Evolutionary conservation across 306 rosid species (phyloP).

Genomic region (Cucumis cinereus): DNA sequence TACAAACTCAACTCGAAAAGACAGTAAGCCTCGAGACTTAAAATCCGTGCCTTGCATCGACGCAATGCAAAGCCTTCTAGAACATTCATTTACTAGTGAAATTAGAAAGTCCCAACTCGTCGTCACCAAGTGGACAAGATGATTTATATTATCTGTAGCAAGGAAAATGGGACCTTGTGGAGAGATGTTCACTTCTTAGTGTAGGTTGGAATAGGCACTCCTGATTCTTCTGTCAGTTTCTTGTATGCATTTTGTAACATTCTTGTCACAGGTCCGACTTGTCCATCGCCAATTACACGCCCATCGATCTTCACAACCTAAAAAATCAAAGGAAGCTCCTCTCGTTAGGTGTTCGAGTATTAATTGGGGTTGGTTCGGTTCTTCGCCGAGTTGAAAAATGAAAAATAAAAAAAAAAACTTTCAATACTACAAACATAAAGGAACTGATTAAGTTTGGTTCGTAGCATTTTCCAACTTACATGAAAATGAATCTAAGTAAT

Average conservation of each 20-base stretch:
- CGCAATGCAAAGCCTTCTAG: neutral
- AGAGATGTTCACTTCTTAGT: slow-evolving; percentile 1
- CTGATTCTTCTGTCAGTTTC: slow-evolving; percentile 49
- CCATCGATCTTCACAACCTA: slow-evolving; percentile 92
- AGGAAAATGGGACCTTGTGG: slow-evolving; percentile 9
- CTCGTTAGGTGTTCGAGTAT: neutral
- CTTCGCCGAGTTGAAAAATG: neutral
- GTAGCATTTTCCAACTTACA: neutral
- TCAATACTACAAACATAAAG: neutral
- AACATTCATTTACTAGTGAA: neutral
- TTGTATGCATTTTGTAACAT: slow-evolving; percentile 60
- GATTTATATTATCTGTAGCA: neutral
- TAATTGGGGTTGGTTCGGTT: neutral
- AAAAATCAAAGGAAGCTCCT: neutral
- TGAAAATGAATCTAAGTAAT: neutral
- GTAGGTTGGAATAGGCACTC: slow-evolving; percentile 44
- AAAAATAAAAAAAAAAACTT: neutral
- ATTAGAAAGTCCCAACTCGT: neutral
- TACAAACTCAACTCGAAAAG: neutral
- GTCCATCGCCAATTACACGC: slow-evolving; percentile 60
- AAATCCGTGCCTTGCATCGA: neutral
- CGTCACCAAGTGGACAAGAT: neutral
- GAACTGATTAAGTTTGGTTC: neutral
- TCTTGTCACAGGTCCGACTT: slow-evolving; percentile 60
- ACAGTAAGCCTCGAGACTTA: neutral